Base-by-base conservation (phyloP, 306 rosid genomes). In the Ziziphus jujuba region DNA sequence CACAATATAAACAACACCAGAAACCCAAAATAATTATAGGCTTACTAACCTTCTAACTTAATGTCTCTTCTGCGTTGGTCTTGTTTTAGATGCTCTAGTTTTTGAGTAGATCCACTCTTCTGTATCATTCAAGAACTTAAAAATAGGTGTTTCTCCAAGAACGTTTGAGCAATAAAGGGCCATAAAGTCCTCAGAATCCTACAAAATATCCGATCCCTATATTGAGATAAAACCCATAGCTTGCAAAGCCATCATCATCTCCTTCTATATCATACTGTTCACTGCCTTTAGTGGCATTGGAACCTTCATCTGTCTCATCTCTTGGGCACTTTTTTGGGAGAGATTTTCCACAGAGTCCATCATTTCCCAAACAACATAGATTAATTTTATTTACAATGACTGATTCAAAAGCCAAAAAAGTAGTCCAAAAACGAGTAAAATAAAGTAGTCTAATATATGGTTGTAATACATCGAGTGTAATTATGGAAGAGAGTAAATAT, bases 161-260 rank as follows among this genome's bases (percentile, higher is more conserved):
- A 11, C 63, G 50, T 9, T 40, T 77, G 0, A 77, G 38, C 10
- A 69, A 1, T 14, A 73, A 52, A 3, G 72, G 7, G 5, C 73
- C 44, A 36, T 31, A 73, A 5, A 65, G 59, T 9, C 82, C 77
- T 72, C 79, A 72, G 12, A 73, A 76, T 12, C 71, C 85, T 10
- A 69, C 25, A 38, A 59, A 20, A 34, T 72, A 81, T 55, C 82
- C 82, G 25, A 76, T 12, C 33, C 17, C 82, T 13, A 73, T 5
- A 40, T 77, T 70, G n/a, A 73, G 21, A 50, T 65, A 73, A 23
- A 77, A 73, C 10, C 80, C 77, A 1, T 51, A 65, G 19, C 33
- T 52, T 57, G 54, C 28, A 7, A 62, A 17, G 20, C 24, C 60
- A n/a, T 61, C 64, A 10, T 35, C 56, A 1, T 59, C 77, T 20